phyloP scores from a whole-genome alignment of 371 early-diverging fungal species.

The Mortierella sp. region DNA sequence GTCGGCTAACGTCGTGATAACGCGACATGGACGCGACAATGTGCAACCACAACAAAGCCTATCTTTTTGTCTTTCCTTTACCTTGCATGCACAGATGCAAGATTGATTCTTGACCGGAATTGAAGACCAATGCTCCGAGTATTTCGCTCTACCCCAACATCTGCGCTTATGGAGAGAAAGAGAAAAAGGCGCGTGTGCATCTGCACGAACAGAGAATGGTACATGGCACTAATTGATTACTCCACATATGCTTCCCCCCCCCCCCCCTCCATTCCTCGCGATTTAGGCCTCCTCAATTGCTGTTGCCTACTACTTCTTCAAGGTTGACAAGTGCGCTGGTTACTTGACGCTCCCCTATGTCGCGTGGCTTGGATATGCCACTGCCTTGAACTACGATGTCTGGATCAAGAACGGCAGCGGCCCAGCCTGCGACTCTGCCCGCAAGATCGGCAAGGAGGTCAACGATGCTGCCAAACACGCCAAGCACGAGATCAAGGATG shows the following conservation, averaged over 20 bases:
- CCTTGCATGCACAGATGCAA: neutral
- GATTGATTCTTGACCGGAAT: too few species aligned
- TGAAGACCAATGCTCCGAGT: too few species aligned
- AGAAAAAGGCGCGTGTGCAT: too few species aligned
- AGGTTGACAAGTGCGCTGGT: constrained; percentile 32
- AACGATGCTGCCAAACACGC: constrained; percentile 33
- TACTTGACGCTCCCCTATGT: constrained; percentile 26
- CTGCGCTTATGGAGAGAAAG: too few species aligned
- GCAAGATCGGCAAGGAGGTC: constrained; percentile 31
- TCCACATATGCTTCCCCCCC: too few species aligned
- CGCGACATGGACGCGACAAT: neutral
- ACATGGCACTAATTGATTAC: too few species aligned
- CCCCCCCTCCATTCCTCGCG: neutral
- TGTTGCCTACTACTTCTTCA: constrained; percentile 26
- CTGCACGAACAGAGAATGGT: too few species aligned
- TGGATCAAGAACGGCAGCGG: constrained; percentile 38
- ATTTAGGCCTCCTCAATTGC: constrained; percentile 16
- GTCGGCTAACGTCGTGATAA: too few species aligned
- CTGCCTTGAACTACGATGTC: constrained; percentile 33
- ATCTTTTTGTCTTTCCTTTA: neutral
- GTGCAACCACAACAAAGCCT: neutral
- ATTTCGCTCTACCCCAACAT: too few species aligned
- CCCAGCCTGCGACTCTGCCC: constrained; percentile 24
- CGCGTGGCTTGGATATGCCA: constrained; percentile 29
- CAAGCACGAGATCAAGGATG: constrained; percentile 27